A percentile compares a stretch with the other conserved stretches of the same genome.
Evolutionary conservation across 805 yeast species (phyloP).

Genomic region (Myxozyma neotropica): DNA sequence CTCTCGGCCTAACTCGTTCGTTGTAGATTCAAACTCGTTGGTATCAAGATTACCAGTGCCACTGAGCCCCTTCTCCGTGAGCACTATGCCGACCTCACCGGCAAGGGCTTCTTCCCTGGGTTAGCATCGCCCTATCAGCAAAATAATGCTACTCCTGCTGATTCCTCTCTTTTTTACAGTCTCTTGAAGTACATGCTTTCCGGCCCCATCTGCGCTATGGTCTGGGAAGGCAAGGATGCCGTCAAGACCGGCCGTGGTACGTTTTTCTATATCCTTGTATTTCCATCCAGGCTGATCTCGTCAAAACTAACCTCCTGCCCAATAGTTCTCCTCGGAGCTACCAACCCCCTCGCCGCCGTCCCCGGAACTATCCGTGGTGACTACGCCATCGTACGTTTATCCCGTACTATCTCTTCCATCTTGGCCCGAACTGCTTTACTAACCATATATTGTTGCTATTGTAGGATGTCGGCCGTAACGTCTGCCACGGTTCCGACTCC

Average conservation of each 20-base stretch:
- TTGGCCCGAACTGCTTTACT: neutral
- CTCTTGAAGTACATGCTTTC: constrained; percentile 72
- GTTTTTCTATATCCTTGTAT: neutral
- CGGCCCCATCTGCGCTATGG: constrained; percentile 98
- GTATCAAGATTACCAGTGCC: constrained; percentile 87
- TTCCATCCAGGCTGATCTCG: neutral
- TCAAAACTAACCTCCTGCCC: neutral
- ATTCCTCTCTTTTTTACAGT: constrained; percentile 5
- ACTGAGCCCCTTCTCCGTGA: constrained; percentile 82
- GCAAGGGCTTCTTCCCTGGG: constrained; percentile 98
- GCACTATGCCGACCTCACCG: constrained; percentile 94
- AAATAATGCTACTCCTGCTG: neutral
- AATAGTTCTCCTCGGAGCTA: constrained; percentile 87
- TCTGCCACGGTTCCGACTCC: constrained; percentile 98
- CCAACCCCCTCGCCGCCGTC: constrained; percentile 95
- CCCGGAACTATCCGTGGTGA: constrained; percentile 99
- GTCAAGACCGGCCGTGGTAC: constrained; percentile 93
- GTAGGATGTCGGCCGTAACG: constrained; percentile 96
- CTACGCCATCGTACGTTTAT: constrained; percentile 64
- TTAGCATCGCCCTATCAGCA: constrained; percentile 67
- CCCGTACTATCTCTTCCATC: neutral
- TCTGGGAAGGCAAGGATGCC: constrained; percentile 99
- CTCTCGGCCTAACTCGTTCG: neutral
- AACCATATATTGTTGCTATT: neutral
- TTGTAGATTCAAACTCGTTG: constrained; percentile 85